These are phyloP conservation scores for Aspergillus indologenus DNA, from an alignment of 495 filamentous ascomycete species.

Conservation along the genomic window DNA sequence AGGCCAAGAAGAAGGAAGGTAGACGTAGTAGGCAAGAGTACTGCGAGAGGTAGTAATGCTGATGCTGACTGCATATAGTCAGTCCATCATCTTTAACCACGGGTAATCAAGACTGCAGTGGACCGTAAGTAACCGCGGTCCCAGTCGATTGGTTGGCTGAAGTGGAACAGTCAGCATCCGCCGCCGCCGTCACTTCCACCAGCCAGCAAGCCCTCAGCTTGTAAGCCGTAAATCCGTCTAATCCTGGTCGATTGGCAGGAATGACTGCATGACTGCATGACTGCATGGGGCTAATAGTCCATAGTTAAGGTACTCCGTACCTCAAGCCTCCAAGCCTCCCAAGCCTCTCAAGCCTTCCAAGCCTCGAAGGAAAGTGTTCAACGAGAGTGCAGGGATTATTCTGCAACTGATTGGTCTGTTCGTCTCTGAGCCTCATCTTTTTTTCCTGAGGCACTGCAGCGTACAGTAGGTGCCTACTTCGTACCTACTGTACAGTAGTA, in stretches of 20 bases:
- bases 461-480: not conserved
- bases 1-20: no score
- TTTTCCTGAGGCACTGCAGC: not conserved
- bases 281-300: not conserved
- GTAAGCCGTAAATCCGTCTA: not conserved
- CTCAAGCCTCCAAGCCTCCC: not conserved
- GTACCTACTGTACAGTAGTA: no score
- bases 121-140: conserved; percentile 1
- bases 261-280: not conserved
- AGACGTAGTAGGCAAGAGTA: no score
- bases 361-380: not conserved
- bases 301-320: no score
- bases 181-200: not conserved
- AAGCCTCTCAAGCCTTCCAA: not conserved
- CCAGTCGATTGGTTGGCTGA: not conserved
- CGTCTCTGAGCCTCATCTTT: not conserved
- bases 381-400: not conserved
- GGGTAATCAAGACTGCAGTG: not conserved
- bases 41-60: no score
- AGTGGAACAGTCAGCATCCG: not conserved
- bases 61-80: not conserved
- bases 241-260: not conserved
- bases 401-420: not conserved
- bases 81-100: not conserved
- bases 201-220: no score